phyloP scores from a whole-genome alignment of 2,329 filamentous ascomycete species.

The Mycosphaerella sp. region DNA sequence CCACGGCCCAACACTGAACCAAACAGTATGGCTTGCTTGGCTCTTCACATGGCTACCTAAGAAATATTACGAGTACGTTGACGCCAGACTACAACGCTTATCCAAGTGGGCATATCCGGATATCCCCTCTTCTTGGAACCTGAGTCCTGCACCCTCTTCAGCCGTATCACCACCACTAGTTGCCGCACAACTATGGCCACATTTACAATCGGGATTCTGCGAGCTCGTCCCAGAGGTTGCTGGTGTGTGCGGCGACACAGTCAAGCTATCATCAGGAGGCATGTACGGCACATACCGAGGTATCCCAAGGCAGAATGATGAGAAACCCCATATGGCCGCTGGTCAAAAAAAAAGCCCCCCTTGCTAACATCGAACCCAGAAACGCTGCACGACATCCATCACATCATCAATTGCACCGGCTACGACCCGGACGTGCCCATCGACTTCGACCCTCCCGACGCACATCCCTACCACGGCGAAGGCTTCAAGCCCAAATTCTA shows the following conservation, averaged over 20 bases:
- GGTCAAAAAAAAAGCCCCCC: too few species aligned
- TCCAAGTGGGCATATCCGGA: slow-evolving; percentile 4
- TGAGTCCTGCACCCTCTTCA: not conserved
- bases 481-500: slow-evolving; percentile 3
- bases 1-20: slow-evolving; percentile 4
- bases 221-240: slow-evolving; percentile 5
- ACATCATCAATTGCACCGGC: slow-evolving; percentile 14
- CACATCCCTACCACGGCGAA: not conserved
- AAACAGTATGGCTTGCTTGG: not conserved
- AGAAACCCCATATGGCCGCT: not conserved
- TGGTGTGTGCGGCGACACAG: not conserved
- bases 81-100: not conserved
- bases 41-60: not conserved
- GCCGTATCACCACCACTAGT: slow-evolving; percentile 1
- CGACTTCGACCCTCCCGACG: slow-evolving; percentile 7
- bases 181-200: slow-evolving; percentile 8
- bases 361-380: not conserved
- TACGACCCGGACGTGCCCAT: not conserved
- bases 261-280: slow-evolving; percentile 7
- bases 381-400: slow-evolving; percentile 1
- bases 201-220: slow-evolving; percentile 2
- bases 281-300: not conserved
- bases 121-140: slow-evolving; percentile 8
- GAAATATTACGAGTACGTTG: not conserved
- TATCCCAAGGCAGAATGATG: not conserved